Evolutionary conservation across 78 protist species (phyloP), one percentile per base, ranked within the genome.

Genomic region (Diacronema lutheri): DNA sequence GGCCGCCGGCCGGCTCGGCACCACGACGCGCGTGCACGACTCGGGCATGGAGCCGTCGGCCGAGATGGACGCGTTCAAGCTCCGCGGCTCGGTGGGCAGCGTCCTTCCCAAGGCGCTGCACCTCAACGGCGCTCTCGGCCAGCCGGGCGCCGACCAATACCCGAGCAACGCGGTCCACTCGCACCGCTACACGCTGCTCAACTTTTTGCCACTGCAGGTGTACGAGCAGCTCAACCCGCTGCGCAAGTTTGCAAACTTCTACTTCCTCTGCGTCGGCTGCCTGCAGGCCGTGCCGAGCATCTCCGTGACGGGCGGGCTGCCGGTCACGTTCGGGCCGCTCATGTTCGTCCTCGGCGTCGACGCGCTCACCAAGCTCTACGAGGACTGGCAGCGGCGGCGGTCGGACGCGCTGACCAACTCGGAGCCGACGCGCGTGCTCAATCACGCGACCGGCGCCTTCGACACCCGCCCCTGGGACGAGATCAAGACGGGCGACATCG

Each of bases 201-300:
- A 90, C 86, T 9, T 14, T 21, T 40, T 19, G 26, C 26, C 31
- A 66, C 81, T 89, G 85, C 31, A 19, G 92, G 33, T 87, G 91
- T 33, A 60, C 0, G 56, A 46, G 65, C 41, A 84, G 29, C 41
- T 26, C 29, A 88, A 89, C 81, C 94, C 90, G 81, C 89, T 94
- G 57, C 68, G 50, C 26, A 87, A 89, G 33, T 0, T 62, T 20
- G 85, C 94, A 40, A 94, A 94, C 91, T 23, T 86, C 50, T 94
- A 92, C 82, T 94, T 94, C 55, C 64, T 94, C n/a, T 61, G 64
- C 65, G 84, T 91, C 76, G 73, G 90, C 23, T 0, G 13, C 56
- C 57, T 94, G 4, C 93, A 91, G 91, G 33, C 33, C 29, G 3
- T 33, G 38, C 77, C 91, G 16, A 0, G 4, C 16, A 23, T 38